Percentiles rank a stretch among this genome's conserved stretches.
Conservation (phyloP, 2,329 filamentous ascomycete species). For the Fusarium sp. region DNA sequence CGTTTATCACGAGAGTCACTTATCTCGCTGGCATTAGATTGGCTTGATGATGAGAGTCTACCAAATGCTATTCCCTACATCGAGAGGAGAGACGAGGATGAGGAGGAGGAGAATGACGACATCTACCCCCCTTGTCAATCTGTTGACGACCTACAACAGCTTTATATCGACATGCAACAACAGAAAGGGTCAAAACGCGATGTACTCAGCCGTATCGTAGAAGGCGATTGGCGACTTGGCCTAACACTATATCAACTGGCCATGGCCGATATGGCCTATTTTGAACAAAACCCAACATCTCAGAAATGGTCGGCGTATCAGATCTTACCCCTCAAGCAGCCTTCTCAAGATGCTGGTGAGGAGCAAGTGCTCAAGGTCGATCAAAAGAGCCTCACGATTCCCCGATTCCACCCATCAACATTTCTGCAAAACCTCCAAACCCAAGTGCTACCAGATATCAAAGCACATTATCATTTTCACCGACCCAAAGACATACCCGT, state of each 20-base stretch:
- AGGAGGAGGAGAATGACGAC: slow-evolving; percentile 73
- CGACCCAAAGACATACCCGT: slow-evolving; percentile 78
- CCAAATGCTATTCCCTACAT: slow-evolving; percentile 64
- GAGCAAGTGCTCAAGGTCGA: slow-evolving; percentile 61
- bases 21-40: slow-evolving; percentile 80
- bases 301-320: slow-evolving; percentile 76
- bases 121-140: slow-evolving; percentile 78
- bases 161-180: slow-evolving; percentile 73
- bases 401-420: slow-evolving; percentile 84
- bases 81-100: slow-evolving; percentile 57
- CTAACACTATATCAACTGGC: slow-evolving; percentile 76
- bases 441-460: slow-evolving; percentile 83
- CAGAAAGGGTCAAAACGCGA: slow-evolving; percentile 74
- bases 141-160: slow-evolving; percentile 75
- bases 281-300: slow-evolving; percentile 75
- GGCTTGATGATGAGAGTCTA: slow-evolving; percentile 79
- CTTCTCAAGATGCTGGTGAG: slow-evolving; percentile 56
- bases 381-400: slow-evolving; percentile 66
- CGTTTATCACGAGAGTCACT: slow-evolving; percentile 81
- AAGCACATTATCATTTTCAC: slow-evolving; percentile 86
- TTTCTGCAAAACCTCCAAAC: slow-evolving; percentile 83
- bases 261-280: slow-evolving; percentile 77
- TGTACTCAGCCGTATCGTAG: slow-evolving; percentile 73
- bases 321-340: slow-evolving; percentile 67
- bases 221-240: slow-evolving; percentile 78